These are phyloP conservation scores for Bjerkandera adusta DNA, from an alignment of 1,284 basidiomycete genomes.

Conservation along the genomic window DNA sequence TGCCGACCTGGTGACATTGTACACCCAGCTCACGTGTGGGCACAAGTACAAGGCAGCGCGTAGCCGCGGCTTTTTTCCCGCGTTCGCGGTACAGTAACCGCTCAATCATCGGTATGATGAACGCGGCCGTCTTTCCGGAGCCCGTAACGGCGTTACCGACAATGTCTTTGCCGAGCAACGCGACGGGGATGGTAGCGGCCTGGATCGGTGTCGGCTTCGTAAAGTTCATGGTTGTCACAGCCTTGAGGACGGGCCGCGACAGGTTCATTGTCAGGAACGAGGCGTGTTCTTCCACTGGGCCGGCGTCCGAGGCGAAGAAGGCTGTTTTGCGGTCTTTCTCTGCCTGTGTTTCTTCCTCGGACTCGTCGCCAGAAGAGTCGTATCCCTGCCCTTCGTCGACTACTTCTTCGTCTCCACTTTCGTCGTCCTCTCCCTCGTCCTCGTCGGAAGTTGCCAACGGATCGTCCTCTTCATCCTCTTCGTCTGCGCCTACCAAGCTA, in stretches of 20 bases:
- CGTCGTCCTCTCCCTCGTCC: conserved; percentile 36
- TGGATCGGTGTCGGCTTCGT: conserved; percentile 93
- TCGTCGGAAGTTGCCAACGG: conserved; percentile 48
- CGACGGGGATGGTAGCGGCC: conserved; percentile 88
- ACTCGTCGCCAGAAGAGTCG: conserved; percentile 42
- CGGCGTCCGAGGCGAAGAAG: conserved; percentile 73
- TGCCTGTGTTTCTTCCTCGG: conserved; percentile 66
- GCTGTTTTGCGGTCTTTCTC: conserved; percentile 81
- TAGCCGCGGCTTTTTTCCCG: conserved; percentile 83
- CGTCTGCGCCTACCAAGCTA: conserved; percentile 9
- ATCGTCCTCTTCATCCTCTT: conserved; percentile 41
- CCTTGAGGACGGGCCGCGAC: conserved; percentile 86
- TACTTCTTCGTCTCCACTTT: conserved; percentile 38
- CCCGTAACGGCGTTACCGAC: conserved; percentile 95
- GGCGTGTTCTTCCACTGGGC: conserved; percentile 44
- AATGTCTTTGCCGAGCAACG: conserved; percentile 91
- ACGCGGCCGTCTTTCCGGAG: conserved; percentile 96
- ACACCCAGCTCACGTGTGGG: conserved; percentile 95
- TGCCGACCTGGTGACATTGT: conserved; percentile 91
- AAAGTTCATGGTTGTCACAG: conserved; percentile 81
- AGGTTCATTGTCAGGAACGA: conserved; percentile 88
- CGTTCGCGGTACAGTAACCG: conserved; percentile 88
- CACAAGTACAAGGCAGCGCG: conserved; percentile 89
- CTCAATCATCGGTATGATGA: conserved; percentile 92
- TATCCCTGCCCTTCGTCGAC: conserved; percentile 33